Conservation (phyloP, 352 stramenopile species). For the Pythium graminicola region DNA sequence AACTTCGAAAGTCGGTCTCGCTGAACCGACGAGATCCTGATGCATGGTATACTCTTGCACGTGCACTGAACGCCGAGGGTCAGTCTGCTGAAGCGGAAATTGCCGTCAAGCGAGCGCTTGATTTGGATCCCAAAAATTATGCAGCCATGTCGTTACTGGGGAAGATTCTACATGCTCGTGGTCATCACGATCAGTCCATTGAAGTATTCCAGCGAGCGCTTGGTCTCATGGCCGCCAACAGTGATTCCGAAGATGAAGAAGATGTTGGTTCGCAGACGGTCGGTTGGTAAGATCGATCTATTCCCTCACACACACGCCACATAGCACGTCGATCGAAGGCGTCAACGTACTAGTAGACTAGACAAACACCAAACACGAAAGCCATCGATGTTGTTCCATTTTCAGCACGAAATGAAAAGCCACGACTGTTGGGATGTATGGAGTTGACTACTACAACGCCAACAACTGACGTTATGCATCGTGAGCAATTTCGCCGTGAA, state of each 20-base stretch:
- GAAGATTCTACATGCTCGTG: conserved; percentile 77
- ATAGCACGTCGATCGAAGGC: background rate
- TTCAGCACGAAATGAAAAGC: conserved; percentile 3
- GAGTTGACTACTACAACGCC: too few relatives aligned
- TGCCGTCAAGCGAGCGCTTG: conserved; percentile 46
- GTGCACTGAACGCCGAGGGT: conserved; percentile 44
- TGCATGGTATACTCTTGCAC: conserved; percentile 72
- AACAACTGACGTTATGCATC: conserved; percentile 24
- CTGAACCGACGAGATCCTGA: conserved; percentile 58
- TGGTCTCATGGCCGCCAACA: conserved; percentile 52
- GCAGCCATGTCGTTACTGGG: conserved; percentile 62
- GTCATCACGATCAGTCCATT: conserved; percentile 71
- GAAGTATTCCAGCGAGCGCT: conserved; percentile 70
- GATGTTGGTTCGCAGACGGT: conserved; percentile 75
- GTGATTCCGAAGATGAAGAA: conserved; percentile 66
- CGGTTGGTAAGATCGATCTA: conserved; percentile 61
- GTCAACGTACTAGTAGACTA: too few relatives aligned
- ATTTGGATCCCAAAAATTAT: conserved; percentile 52
- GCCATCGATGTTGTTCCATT: background rate
- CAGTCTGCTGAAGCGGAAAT: conserved; percentile 67
- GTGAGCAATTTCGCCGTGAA: conserved; percentile 43
- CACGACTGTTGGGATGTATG: conserved; percentile 15
- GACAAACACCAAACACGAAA: conserved; percentile 3
- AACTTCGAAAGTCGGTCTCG: conserved; percentile 69
- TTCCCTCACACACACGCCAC: too few relatives aligned